Base-by-base conservation (phyloP, 2,329 filamentous ascomycete genomes). In the Paracamarosporium sp. region DNA sequence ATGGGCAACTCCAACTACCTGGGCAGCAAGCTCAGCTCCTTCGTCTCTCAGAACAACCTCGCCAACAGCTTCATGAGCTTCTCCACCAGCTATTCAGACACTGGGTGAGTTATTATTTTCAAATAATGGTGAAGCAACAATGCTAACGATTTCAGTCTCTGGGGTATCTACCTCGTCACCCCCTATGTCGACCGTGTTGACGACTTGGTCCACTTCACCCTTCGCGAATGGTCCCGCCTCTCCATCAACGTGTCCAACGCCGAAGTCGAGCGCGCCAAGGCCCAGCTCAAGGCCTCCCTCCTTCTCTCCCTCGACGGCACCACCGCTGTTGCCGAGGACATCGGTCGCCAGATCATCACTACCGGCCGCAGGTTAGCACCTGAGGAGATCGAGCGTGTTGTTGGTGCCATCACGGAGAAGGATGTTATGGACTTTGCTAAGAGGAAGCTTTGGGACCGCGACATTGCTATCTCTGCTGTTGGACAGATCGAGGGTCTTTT, bases 31-130 rank as follows among this genome's bases (percentile, higher is more conserved):
- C 92, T 99, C 73, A 97, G 92, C 85, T 89, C 90, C 66, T 92
- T 95, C 74, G 90, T 99, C 69, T 91, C 96, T 86, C 89, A 96
- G 82, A 88, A 98, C 83, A 90, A 93, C 79, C 87, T 99, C 62
- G 95, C 95, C 80, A 99, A 97, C 85, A 97, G 93, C 88, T 99
- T 97, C 87, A 99, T 99, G 96, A 96, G 92, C 85, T 99, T 99
- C 85, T 97, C 93, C 67, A 99, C 95, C 68, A 97, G 92, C 86
- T 99, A 99, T 84, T 98, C 93, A 77, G 95, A 99, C 80, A 99
- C 95, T 78, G 95, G 93, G 93, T 97, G 87, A 81, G 89, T 78
- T 15, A 56, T 48, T n/a, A 11, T 13, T n/a, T 3, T n/a, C 15
- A 25, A 11, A 7, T 22, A 28, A 4, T 8, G 8, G 12, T 53